A percentile compares a stretch with the other conserved stretches of the same genome.
phyloP scores from a whole-genome alignment of 139 green algal species.

The Tetraselmis chui region DNA sequence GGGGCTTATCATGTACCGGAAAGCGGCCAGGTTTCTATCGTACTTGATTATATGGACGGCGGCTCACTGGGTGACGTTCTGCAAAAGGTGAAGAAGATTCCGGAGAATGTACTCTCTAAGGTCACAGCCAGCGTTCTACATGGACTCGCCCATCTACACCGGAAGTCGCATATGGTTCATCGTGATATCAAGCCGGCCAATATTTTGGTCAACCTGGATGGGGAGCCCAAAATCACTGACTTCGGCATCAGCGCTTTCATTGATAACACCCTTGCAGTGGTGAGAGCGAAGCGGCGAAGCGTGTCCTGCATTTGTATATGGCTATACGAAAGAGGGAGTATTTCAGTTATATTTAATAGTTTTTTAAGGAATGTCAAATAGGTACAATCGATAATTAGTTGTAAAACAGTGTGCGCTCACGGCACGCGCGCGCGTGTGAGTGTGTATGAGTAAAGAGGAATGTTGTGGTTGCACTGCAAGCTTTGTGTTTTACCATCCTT shows the following conservation, averaged over 20 bases:
- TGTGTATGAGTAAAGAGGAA: no score
- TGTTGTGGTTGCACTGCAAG: no score
- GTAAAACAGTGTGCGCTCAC: no score
- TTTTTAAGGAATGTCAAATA: background rate
- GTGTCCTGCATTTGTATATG: no score
- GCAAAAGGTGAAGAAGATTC: constrained; percentile 48
- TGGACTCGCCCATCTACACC: constrained; percentile 78
- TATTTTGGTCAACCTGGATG: constrained; percentile 69
- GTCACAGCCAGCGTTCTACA: constrained; percentile 61
- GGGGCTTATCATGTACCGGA: constrained; percentile 73
- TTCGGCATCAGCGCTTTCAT: constrained; percentile 90
- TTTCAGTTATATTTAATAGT: background rate
- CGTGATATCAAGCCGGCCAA: constrained; percentile 93
- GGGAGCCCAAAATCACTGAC: constrained; percentile 86
- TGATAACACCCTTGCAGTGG: constrained; percentile 45
- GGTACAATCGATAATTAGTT: no score
- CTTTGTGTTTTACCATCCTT: constrained; percentile 38
- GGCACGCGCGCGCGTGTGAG: no score
- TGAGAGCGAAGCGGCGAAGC: no score
- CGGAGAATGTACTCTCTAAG: constrained; percentile 70
- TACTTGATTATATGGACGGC: constrained; percentile 95
- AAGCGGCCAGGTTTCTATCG: constrained; percentile 70
- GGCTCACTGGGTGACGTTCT: constrained; percentile 81
- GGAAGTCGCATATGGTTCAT: constrained; percentile 50
- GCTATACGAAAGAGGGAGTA: background rate